Conservation (phyloP, 768 basidiomycete genomes). For the Pleurotus sapidus region DNA sequence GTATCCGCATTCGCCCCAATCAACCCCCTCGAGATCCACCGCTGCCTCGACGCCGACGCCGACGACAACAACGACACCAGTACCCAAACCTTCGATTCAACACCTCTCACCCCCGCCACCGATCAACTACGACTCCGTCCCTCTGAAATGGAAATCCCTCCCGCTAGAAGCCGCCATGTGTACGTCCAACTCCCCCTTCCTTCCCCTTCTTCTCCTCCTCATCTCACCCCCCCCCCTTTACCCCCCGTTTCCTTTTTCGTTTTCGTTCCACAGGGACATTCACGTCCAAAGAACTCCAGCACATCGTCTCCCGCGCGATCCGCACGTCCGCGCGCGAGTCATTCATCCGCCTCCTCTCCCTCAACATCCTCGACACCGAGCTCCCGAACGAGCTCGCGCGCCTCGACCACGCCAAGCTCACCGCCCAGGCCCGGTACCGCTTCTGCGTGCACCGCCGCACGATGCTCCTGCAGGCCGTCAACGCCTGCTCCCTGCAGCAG, state of each 20-base stretch:
- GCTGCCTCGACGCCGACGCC: not conserved
- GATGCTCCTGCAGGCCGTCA: constrained; percentile 70
- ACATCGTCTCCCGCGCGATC: constrained; percentile 70
- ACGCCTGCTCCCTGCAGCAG: constrained; percentile 43
- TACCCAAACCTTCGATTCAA: constrained; percentile 21
- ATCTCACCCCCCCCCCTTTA: not conserved
- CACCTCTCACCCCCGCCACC: constrained; percentile 43
- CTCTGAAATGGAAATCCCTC: constrained; percentile 66
- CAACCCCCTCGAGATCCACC: too few relatives aligned
- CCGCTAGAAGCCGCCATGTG: constrained; percentile 67
- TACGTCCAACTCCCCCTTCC: constrained; percentile 21
- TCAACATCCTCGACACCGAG: constrained; percentile 56
- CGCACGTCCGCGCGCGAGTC: constrained; percentile 65
- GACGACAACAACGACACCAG: not conserved
- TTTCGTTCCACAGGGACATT: constrained; percentile 46
- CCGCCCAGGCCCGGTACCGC: constrained; percentile 63
- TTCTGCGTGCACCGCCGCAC: constrained; percentile 65
- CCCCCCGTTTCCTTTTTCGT: too few relatives aligned
- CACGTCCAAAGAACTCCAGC: constrained; percentile 59
- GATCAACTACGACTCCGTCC: constrained; percentile 53
- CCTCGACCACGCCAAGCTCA: constrained; percentile 46
- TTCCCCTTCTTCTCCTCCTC: not conserved
- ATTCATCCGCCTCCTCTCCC: constrained; percentile 66
- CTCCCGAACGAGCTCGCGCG: constrained; percentile 60
- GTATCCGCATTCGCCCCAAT: too few relatives aligned